Evolutionary conservation across 164 flowering plant species (phyloP).

Genomic region (Magnolia changhungtana): DNA sequence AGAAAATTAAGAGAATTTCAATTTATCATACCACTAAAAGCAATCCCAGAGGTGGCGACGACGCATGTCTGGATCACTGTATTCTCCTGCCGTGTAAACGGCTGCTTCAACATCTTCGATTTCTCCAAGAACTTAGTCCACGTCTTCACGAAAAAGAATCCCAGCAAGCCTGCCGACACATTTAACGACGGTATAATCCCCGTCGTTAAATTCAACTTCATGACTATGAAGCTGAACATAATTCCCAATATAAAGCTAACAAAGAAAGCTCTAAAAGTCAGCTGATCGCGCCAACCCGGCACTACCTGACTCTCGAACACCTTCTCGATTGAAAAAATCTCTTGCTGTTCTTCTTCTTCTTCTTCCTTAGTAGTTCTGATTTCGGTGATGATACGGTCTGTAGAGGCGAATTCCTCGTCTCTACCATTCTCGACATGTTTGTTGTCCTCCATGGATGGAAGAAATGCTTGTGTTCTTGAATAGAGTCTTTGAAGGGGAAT

Average conservation of each 20-base stretch:
- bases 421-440: background rate
- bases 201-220: slow-evolving; percentile 36
- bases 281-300: slow-evolving; percentile 50
- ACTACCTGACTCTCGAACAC: slow-evolving; percentile 31
- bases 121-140: slow-evolving; percentile 40
- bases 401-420: background rate
- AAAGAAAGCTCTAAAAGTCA: slow-evolving; percentile 43
- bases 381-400: background rate
- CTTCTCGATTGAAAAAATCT: slow-evolving; percentile 23
- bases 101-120: slow-evolving; percentile 12
- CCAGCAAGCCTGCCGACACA: slow-evolving; percentile 57
- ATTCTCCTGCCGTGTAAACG: slow-evolving; percentile 24
- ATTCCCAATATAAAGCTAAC: slow-evolving; percentile 43
- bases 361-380: background rate
- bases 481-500: too few relatives aligned
- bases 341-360: slow-evolving; percentile 4
- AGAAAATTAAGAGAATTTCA: background rate
- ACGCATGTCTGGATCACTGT: slow-evolving; percentile 24
- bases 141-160: slow-evolving; percentile 40
- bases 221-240: slow-evolving; percentile 52
- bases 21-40: slow-evolving; percentile 16
- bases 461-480: too few relatives aligned
- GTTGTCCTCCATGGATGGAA: background rate
- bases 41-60: slow-evolving; percentile 18
- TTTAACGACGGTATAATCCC: slow-evolving; percentile 64